Conservation (phyloP, 176 grass and related monocot genomes). For the Carex littledalei region DNA sequence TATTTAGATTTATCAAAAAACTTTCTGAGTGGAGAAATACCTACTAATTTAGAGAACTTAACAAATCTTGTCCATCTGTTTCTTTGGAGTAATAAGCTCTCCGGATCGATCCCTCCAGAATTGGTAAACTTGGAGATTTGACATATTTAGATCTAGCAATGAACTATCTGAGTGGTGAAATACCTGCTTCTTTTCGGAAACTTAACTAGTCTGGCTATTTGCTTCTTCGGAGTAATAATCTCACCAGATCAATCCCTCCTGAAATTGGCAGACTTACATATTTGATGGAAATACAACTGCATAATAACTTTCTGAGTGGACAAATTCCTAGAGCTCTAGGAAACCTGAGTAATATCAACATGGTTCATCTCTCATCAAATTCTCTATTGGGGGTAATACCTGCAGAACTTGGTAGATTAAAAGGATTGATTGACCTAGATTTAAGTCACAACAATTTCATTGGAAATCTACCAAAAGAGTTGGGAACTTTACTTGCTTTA, state of each 20-base stretch:
- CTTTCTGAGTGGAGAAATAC: too few species aligned
- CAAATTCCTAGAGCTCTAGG: background rate
- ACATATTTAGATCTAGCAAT: background rate
- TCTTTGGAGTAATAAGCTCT: too few species aligned
- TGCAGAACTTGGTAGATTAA: background rate
- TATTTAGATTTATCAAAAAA: background rate
- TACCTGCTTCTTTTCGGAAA: slow-evolving; percentile 31
- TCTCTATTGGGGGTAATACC: background rate
- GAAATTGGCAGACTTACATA: background rate
- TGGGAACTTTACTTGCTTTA: background rate
- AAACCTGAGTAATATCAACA: background rate
- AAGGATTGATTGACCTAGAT: background rate
- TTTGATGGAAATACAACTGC: rapidly evolving
- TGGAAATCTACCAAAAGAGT: background rate
- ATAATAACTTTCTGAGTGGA: background rate
- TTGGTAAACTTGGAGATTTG: too few species aligned
- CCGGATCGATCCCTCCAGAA: too few species aligned
- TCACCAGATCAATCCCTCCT: background rate
- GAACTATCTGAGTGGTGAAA: slow-evolving; percentile 28
- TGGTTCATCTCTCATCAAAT: slow-evolving; percentile 25
- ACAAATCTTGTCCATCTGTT: too few species aligned
- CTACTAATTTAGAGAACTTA: too few species aligned
- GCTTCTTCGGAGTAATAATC: background rate
- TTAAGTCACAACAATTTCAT: background rate
- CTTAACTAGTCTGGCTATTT: background rate